Evolutionary conservation across 106 monocot species (phyloP).

Genomic region (Gastrodia elata): DNA sequence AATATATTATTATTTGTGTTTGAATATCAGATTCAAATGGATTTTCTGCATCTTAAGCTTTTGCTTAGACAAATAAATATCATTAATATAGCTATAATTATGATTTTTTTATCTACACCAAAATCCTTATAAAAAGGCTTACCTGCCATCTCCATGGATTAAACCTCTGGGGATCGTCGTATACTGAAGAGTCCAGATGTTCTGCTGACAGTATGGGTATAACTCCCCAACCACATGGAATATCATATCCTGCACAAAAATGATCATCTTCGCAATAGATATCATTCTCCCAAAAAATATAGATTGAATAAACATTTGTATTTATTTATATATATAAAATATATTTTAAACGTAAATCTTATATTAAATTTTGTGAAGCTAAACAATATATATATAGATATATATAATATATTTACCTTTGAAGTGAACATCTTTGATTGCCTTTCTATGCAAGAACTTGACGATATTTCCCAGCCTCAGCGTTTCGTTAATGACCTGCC

Average conservation of each 20-base stretch:
- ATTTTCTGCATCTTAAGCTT: too few relatives aligned
- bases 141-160: conserved; percentile 45
- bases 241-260: conserved; percentile 22
- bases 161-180: conserved; percentile 24
- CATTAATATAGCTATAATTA: too few relatives aligned
- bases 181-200: conserved; percentile 28
- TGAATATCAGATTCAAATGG: too few relatives aligned
- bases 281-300: conserved; percentile 1
- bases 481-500: conserved; percentile 45
- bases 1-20: too few relatives aligned
- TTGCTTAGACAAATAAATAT: too few relatives aligned
- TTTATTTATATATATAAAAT: background rate
- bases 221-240: conserved; percentile 36
- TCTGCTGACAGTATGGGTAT: conserved; percentile 28
- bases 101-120: too few relatives aligned
- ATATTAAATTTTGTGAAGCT: too few relatives aligned
- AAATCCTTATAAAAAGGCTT: too few relatives aligned
- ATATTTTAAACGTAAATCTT: too few relatives aligned
- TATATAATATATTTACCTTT: too few relatives aligned
- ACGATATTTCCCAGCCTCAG: conserved; percentile 51
- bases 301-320: background rate
- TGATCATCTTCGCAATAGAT: too few relatives aligned
- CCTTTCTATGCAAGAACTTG: conserved; percentile 45
- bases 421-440: conserved; percentile 29
- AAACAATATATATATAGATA: background rate